These are phyloP conservation scores for Chenopodium formosanum DNA, from an alignment of 148 eudicot genomes.

Conservation along the genomic window DNA sequence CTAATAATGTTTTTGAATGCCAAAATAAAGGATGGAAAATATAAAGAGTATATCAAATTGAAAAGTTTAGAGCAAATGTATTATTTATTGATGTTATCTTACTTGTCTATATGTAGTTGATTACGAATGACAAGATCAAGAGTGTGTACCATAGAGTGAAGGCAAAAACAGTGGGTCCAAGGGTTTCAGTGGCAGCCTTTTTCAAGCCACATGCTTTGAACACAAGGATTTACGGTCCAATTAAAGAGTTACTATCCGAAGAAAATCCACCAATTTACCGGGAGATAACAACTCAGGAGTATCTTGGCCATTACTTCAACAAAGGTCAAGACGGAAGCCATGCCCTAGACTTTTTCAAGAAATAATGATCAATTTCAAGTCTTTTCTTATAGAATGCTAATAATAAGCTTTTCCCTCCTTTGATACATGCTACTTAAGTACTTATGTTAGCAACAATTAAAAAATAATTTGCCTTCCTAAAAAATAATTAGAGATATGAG, in stretches of 20 bases:
- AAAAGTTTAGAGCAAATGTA: not conserved
- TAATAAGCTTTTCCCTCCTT: not conserved
- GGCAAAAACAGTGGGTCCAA: constrained; percentile 41
- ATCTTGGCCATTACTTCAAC: constrained; percentile 16
- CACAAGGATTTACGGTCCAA: constrained; percentile 47
- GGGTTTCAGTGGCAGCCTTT: constrained; percentile 59
- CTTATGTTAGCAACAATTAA: too few species aligned
- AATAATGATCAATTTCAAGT: constrained; percentile 14
- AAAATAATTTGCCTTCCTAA: too few species aligned
- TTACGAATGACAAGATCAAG: constrained; percentile 57
- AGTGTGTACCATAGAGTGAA: constrained; percentile 55
- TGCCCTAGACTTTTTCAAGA: constrained; percentile 26
- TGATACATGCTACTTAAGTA: not conserved
- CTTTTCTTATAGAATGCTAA: not conserved
- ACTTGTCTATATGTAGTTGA: constrained; percentile 28
- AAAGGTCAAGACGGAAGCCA: constrained; percentile 47
- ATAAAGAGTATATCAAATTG: too few species aligned
- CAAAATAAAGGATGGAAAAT: too few species aligned
- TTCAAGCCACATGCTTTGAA: constrained; percentile 36
- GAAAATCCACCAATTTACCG: constrained; percentile 46
- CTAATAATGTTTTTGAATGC: too few species aligned
- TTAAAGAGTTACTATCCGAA: constrained; percentile 55
- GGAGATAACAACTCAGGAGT: constrained; percentile 37
- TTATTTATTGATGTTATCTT: not conserved
- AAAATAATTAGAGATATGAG: too few species aligned